Evolutionary conservation across 345 rosid genomes (phyloP).

Genomic region (Eucalyptus tenuipes): DNA sequence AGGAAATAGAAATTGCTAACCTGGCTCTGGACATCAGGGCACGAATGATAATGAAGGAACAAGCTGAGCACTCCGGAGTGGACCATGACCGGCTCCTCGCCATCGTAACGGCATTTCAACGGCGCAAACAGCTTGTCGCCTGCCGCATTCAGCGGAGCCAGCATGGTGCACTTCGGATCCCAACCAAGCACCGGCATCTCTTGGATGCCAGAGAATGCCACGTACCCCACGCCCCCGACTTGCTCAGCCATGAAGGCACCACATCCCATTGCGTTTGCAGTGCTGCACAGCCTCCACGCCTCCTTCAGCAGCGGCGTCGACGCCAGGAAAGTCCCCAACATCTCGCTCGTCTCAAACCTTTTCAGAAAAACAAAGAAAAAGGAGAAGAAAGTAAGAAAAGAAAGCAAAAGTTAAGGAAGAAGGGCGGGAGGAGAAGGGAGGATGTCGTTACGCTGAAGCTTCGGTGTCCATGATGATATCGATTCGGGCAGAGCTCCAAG

Average conservation of each 20-base stretch:
- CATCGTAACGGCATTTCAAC: background rate
- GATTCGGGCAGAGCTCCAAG: background rate
- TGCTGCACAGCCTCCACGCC: background rate
- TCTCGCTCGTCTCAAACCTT: constrained; percentile 72
- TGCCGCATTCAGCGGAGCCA: background rate
- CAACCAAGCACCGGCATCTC: background rate
- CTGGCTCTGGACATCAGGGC: constrained; percentile 20
- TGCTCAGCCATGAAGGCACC: constrained; percentile 10
- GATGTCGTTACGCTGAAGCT: background rate
- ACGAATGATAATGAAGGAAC: constrained; percentile 12
- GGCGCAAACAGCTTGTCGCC: constrained; percentile 5
- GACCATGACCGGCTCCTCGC: background rate
- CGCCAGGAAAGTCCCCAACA: constrained; percentile 39
- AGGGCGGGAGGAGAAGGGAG: background rate
- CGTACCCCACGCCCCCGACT: constrained; percentile 25
- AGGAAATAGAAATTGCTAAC: constrained; percentile 9
- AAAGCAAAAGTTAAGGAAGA: background rate
- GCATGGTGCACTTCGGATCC: background rate
- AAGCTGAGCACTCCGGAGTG: background rate
- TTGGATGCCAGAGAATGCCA: constrained; percentile 39
- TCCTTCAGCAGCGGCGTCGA: constrained; percentile 40
- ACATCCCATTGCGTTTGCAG: constrained; percentile 2
- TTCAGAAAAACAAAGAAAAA: background rate
- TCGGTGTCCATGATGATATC: background rate
- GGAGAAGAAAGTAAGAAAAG: background rate